phyloP scores from a whole-genome alignment of 164 flowering plant species.

The Chimonanthus salicifolius region DNA sequence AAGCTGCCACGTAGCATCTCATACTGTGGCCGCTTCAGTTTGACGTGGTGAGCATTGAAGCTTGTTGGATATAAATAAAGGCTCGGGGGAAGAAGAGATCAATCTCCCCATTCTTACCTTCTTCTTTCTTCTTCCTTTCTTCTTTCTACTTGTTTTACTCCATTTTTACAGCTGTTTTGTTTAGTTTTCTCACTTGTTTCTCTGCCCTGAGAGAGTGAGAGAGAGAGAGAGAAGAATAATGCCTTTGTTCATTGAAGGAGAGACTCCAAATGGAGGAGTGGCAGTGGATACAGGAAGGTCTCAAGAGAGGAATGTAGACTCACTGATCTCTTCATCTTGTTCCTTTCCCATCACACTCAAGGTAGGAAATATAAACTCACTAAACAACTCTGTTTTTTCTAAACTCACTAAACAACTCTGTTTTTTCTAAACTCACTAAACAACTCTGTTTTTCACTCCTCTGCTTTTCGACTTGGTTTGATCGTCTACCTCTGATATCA shows the following conservation, averaged over 20 bases:
- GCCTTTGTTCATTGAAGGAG: constrained; percentile 9
- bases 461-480: neutral
- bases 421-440: neutral
- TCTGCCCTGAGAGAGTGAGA: too few relatives aligned
- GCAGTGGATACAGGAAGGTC: neutral
- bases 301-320: constrained; percentile 9
- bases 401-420: neutral
- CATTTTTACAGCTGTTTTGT: neutral
- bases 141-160: neutral
- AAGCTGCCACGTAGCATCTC: constrained; percentile 25
- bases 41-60: constrained; percentile 34
- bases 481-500: neutral
- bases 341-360: constrained; percentile 36
- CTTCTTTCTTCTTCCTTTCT: neutral
- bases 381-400: neutral
- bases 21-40: constrained; percentile 15
- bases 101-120: neutral
- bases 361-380: constrained; percentile 18
- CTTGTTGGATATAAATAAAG: constrained; percentile 21
- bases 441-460: neutral
- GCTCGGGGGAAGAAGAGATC: neutral
- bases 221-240: constrained; percentile 1
- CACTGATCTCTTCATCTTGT: constrained; percentile 16
- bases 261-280: neutral
- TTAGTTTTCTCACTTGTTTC: too few relatives aligned